Evolutionary conservation across 345 rosid species (phyloP).

Genomic region (Salix caprea): DNA sequence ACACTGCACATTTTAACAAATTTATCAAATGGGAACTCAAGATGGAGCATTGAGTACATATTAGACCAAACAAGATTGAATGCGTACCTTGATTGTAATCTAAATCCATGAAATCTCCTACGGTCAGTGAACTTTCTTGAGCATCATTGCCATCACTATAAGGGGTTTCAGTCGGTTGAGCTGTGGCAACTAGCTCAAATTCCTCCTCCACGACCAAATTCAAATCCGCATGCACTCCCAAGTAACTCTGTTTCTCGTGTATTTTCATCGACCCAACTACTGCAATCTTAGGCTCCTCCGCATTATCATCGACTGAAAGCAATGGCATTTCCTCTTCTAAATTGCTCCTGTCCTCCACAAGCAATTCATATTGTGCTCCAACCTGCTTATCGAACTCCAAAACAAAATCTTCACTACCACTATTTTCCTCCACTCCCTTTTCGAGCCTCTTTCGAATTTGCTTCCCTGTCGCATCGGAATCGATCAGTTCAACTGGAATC

Average conservation of each 20-base stretch:
- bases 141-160: slow-evolving; percentile 15
- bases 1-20: slow-evolving; percentile 19
- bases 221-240: slow-evolving; percentile 1
- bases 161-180: slow-evolving; percentile 19
- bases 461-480: slow-evolving; percentile 2
- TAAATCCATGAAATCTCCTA: slow-evolving; percentile 18
- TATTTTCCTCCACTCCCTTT: slow-evolving; percentile 43
- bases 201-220: slow-evolving; percentile 13
- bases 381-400: slow-evolving; percentile 51
- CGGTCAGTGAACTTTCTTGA: slow-evolving; percentile 15
- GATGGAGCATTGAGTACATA: neutral
- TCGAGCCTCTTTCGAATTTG: slow-evolving; percentile 22
- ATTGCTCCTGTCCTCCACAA: slow-evolving; percentile 22
- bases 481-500: slow-evolving; percentile 66
- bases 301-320: slow-evolving; percentile 27
- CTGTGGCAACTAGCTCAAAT: slow-evolving; percentile 24
- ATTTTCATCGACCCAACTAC: slow-evolving; percentile 21
- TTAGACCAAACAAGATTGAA: slow-evolving; percentile 4
- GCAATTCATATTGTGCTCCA: slow-evolving; percentile 28
- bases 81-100: slow-evolving; percentile 41
- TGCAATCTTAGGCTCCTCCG: slow-evolving; percentile 12
- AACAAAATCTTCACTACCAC: slow-evolving; percentile 60
- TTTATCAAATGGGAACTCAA: slow-evolving; percentile 3
- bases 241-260: slow-evolving; percentile 17
- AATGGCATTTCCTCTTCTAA: slow-evolving; percentile 18